A percentile compares a stretch with the other conserved stretches of the same genome.
Evolutionary conservation across 2,329 filamentous ascomycete genomes (phyloP).

Genomic region (Paecilomyces formosus): DNA sequence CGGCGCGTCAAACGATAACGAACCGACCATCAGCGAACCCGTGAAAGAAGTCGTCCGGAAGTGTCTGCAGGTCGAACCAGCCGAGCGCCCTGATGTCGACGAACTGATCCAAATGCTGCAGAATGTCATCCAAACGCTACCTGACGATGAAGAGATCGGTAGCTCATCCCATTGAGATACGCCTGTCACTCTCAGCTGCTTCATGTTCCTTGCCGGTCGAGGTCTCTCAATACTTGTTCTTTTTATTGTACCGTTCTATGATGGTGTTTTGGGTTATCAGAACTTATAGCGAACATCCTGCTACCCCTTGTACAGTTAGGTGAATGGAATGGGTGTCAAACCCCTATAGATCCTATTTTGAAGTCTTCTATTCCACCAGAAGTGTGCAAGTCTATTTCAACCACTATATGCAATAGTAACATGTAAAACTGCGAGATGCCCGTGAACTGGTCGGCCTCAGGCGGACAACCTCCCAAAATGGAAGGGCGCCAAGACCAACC

Average conservation of each 20-base stretch:
- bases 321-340: background rate
- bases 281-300: background rate
- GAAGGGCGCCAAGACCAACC: background rate
- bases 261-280: background rate
- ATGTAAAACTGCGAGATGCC: background rate
- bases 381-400: background rate
- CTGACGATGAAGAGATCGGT: slow-evolving; percentile 48
- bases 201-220: background rate
- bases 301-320: background rate
- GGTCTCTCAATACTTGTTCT: background rate
- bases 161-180: background rate
- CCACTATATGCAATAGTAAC: background rate
- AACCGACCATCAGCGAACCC: slow-evolving; percentile 62
- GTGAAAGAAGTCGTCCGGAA: slow-evolving; percentile 82
- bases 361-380: background rate
- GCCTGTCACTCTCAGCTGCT: background rate
- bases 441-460: background rate
- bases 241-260: background rate
- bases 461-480: background rate
- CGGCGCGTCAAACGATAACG: slow-evolving; percentile 24
- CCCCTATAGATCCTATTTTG: background rate
- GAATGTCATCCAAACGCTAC: slow-evolving; percentile 58
- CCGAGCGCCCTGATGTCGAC: slow-evolving; percentile 78
- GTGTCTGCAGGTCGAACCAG: slow-evolving; percentile 80
- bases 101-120: slow-evolving; percentile 76